These are phyloP conservation scores for Penicillium hesseltinei DNA, from an alignment of 2,329 filamentous ascomycete species.

Conservation along the genomic window DNA sequence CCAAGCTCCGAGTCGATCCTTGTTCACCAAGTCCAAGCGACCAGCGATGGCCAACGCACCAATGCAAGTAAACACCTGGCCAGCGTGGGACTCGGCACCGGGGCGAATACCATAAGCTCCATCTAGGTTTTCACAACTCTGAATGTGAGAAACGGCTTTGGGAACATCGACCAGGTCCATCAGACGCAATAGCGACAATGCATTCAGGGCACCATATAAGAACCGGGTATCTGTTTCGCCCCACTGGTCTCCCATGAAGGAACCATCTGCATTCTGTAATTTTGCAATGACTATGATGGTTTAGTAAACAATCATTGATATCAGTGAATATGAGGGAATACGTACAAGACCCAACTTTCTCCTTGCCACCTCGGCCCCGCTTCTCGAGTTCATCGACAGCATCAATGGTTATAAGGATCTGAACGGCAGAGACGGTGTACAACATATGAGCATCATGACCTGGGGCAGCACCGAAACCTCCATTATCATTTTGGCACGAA, in stretches of 20 bases:
- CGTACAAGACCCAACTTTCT: constrained; percentile 76
- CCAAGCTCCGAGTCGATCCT: constrained; percentile 81
- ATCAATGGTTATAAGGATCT: constrained; percentile 84
- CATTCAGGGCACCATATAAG: constrained; percentile 84
- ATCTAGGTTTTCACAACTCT: constrained; percentile 86
- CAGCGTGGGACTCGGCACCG: constrained; percentile 89
- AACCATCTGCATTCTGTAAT: constrained; percentile 82
- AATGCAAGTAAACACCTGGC: constrained; percentile 93
- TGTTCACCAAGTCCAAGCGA: constrained; percentile 76
- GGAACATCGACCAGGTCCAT: constrained; percentile 72
- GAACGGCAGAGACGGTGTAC: constrained; percentile 91
- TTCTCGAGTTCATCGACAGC: constrained; percentile 79
- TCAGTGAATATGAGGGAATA: constrained; percentile 9
- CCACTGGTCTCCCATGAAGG: constrained; percentile 93
- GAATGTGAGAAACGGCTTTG: constrained; percentile 75
- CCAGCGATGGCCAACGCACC: constrained; percentile 81
- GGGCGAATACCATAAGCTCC: constrained; percentile 88
- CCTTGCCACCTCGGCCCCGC: constrained; percentile 64
- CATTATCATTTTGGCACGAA: constrained; percentile 83
- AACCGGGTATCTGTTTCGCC: constrained; percentile 95
- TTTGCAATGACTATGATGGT: constrained; percentile 65
- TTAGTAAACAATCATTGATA: constrained; percentile 18
- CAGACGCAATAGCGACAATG: constrained; percentile 76
- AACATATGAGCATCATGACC: constrained; percentile 95
- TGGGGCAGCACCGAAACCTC: constrained; percentile 90